phyloP scores from a whole-genome alignment of 208 protist genomes.

The Acanthamoeba polyphaga region DNA sequence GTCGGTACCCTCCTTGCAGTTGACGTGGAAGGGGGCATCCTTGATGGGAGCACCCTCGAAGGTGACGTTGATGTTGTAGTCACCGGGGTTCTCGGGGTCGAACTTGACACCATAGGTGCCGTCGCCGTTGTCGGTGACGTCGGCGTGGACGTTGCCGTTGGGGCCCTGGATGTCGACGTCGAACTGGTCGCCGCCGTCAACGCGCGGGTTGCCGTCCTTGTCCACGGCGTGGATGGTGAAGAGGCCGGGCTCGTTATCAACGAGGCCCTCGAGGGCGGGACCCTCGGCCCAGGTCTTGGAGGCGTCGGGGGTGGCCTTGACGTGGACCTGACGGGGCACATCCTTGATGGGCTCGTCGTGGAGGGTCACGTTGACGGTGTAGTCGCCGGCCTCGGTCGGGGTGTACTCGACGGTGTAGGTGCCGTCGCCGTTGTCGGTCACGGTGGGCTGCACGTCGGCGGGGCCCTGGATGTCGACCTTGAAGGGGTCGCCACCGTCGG shows the following conservation, averaged over 20 bases:
- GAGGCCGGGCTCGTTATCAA: conserved; percentile 81
- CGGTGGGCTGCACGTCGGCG: conserved; percentile 78
- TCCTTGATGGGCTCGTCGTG: conserved; percentile 81
- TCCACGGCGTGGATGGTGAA: conserved; percentile 86
- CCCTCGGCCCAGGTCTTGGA: conserved; percentile 73
- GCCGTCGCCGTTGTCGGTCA: conserved; percentile 88
- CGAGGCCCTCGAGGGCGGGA: conserved; percentile 73
- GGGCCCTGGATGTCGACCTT: conserved; percentile 81
- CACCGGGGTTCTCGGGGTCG: conserved; percentile 78
- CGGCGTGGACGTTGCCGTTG: conserved; percentile 76
- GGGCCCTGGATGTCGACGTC: conserved; percentile 82
- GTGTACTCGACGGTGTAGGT: conserved; percentile 86
- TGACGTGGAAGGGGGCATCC: conserved; percentile 86
- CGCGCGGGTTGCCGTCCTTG: conserved; percentile 83
- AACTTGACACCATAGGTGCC: conserved; percentile 86
- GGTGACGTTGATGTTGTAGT: conserved; percentile 83
- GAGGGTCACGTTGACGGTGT: conserved; percentile 81
- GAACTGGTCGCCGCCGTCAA: conserved; percentile 83
- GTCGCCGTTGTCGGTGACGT: conserved; percentile 85
- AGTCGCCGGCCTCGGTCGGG: conserved; percentile 76
- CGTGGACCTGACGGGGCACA: conserved; percentile 79
- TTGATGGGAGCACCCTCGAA: conserved; percentile 85
- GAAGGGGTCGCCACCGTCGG: conserved; percentile 84
- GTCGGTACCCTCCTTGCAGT: conserved; percentile 83
- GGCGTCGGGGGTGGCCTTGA: conserved; percentile 81